Percentiles rank a stretch among this genome's conserved stretches.
Evolutionary conservation across 2,329 filamentous ascomycete species (phyloP).

Genomic region (Chrysoporthe cubensis): DNA sequence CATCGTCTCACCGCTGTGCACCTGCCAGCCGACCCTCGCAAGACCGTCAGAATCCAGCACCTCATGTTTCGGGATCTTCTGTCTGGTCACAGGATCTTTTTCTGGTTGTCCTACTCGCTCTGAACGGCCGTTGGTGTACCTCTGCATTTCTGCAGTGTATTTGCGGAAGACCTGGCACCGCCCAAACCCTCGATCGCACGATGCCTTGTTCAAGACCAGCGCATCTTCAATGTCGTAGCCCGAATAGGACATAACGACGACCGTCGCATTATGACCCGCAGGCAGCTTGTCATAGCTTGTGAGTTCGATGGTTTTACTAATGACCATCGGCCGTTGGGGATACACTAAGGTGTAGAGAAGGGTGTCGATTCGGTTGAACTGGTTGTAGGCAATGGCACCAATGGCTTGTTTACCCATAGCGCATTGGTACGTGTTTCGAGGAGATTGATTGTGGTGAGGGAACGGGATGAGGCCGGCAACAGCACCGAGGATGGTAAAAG

Average conservation of each 20-base stretch:
- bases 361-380: slow-evolving; percentile 96
- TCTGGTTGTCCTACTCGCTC: slow-evolving; percentile 68
- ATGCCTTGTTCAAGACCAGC: slow-evolving; percentile 94
- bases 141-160: slow-evolving; percentile 82
- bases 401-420: slow-evolving; percentile 99
- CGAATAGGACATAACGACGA: slow-evolving; percentile 99
- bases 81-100: slow-evolving; percentile 64
- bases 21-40: slow-evolving; percentile 80
- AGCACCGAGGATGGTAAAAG: slow-evolving; percentile 93
- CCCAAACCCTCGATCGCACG: slow-evolving; percentile 91
- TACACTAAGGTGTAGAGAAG: slow-evolving; percentile 97
- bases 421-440: slow-evolving; percentile 97
- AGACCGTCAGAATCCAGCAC: slow-evolving; percentile 85
- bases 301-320: slow-evolving; percentile 93
- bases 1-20: slow-evolving; percentile 81
- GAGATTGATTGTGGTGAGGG: slow-evolving; percentile 98
- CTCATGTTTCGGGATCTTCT: slow-evolving; percentile 68
- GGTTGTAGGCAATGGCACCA: slow-evolving; percentile 96
- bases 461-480: slow-evolving; percentile 97
- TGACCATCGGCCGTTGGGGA: slow-evolving; percentile 96
- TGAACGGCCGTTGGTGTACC: slow-evolving; percentile 79
- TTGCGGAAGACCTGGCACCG: slow-evolving; percentile 98
- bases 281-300: slow-evolving; percentile 97
- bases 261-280: slow-evolving; percentile 93
- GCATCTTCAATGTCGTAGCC: slow-evolving; percentile 99